Evolutionary conservation across 495 filamentous ascomycete genomes (phyloP).

Genomic region (Neurospora sp.): DNA sequence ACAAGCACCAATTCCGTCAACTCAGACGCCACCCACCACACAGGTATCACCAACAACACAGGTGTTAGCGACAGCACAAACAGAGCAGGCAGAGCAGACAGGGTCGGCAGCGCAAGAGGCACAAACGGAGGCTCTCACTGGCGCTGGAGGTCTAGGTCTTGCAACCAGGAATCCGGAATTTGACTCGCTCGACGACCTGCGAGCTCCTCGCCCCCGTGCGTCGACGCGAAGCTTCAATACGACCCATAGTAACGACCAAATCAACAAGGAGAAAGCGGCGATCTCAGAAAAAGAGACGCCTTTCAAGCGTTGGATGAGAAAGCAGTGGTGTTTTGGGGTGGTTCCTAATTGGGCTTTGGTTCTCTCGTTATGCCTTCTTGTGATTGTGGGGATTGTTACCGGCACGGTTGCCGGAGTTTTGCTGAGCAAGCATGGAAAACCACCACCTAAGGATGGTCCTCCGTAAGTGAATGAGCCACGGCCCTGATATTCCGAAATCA

Average conservation of each 20-base stretch:
- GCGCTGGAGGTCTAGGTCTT: conserved; percentile 43
- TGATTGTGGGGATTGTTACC: conserved; percentile 53
- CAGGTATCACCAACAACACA: background rate
- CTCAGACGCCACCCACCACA: background rate
- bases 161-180: conserved; percentile 47
- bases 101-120: background rate
- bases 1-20: background rate
- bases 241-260: conserved; percentile 32
- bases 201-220: conserved; percentile 42
- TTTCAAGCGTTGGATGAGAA: conserved; percentile 48
- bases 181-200: conserved; percentile 40
- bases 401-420: conserved; percentile 43
- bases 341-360: conserved; percentile 61
- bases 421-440: conserved; percentile 18
- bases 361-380: conserved; percentile 40
- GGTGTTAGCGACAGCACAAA: background rate
- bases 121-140: conserved; percentile 19
- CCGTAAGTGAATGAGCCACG: conserved; percentile 10
- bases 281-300: conserved; percentile 32
- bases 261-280: conserved; percentile 27
- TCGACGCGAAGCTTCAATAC: conserved; percentile 41
- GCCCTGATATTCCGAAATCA: background rate
- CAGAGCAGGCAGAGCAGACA: background rate
- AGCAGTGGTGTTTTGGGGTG: conserved; percentile 49
- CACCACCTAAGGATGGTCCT: conserved; percentile 13